Evolutionary conservation across 257 asterid species (phyloP).

Genomic region (Nicotiana undulata): DNA sequence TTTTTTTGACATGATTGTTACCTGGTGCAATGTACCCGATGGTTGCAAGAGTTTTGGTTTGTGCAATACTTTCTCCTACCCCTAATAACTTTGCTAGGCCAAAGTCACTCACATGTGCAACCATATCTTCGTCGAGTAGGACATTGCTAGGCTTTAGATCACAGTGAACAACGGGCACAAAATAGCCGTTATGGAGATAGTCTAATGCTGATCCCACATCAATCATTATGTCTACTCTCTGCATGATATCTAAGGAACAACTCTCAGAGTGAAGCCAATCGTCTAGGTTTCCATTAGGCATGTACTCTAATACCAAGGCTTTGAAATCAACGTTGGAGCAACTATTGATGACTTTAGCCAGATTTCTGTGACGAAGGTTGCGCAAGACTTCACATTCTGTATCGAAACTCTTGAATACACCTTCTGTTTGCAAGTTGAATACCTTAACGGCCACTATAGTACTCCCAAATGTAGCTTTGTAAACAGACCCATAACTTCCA

Average conservation of each 20-base stretch:
- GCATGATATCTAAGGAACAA: slow-evolving; percentile 1
- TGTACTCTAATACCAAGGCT: slow-evolving; percentile 22
- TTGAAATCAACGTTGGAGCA: slow-evolving; percentile 20
- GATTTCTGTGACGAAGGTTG: slow-evolving; percentile 24
- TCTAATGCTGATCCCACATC: slow-evolving; percentile 19
- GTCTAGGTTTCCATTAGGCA: slow-evolving; percentile 24
- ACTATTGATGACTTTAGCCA: slow-evolving; percentile 19
- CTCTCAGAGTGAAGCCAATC: slow-evolving; percentile 10
- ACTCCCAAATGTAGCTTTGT: slow-evolving; percentile 12
- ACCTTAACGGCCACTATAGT: neutral
- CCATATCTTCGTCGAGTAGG: slow-evolving; percentile 17
- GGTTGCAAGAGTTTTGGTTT: slow-evolving; percentile 18
- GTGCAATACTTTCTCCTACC: neutral
- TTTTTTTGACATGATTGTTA: neutral
- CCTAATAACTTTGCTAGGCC: slow-evolving; percentile 19
- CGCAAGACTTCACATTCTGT: slow-evolving; percentile 23
- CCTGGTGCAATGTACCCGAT: slow-evolving; percentile 30
- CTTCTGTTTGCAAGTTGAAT: neutral
- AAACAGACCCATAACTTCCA: slow-evolving; percentile 11
- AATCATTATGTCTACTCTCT: slow-evolving; percentile 19
- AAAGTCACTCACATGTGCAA: slow-evolving; percentile 23
- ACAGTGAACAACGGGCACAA: slow-evolving; percentile 15
- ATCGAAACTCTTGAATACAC: slow-evolving; percentile 12
- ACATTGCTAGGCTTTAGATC: slow-evolving; percentile 26
- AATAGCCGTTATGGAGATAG: slow-evolving; percentile 22